These are phyloP conservation scores for Fusarium sp. DNA, from an alignment of 2,329 filamentous ascomycete genomes.

Conservation along the genomic window DNA sequence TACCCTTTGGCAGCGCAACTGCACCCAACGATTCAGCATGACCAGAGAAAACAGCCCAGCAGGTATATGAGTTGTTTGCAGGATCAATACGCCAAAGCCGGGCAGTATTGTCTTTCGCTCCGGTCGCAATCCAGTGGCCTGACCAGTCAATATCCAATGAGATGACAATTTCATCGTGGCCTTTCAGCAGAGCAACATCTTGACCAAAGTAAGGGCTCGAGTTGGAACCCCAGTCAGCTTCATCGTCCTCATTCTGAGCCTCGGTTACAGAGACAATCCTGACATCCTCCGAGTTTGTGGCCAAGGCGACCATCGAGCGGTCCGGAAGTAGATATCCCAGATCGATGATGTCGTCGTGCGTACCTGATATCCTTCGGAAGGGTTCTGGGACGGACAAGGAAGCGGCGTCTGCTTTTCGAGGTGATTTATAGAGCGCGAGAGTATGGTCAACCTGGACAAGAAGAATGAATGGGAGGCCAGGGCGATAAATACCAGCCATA, in stretches of 20 bases:
- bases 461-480: constrained; percentile 76
- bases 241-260: constrained; percentile 42
- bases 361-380: constrained; percentile 88
- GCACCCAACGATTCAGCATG: constrained; percentile 95
- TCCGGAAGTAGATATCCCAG: constrained; percentile 86
- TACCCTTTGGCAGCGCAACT: constrained; percentile 80
- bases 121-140: constrained; percentile 94
- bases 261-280: constrained; percentile 81
- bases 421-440: constrained; percentile 75
- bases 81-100: constrained; percentile 90
- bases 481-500: constrained; percentile 75
- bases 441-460: constrained; percentile 93
- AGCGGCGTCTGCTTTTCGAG: constrained; percentile 53
- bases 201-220: constrained; percentile 81
- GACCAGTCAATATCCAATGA: constrained; percentile 96
- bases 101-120: constrained; percentile 96
- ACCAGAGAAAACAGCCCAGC: constrained; percentile 85
- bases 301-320: constrained; percentile 84
- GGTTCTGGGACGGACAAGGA: constrained; percentile 60
- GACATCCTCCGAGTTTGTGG: constrained; percentile 95
- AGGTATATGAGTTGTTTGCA: constrained; percentile 78
- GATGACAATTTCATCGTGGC: constrained; percentile 96
- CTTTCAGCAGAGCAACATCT: constrained; percentile 86
- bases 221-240: constrained; percentile 39
- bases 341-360: constrained; percentile 98